A percentile compares a stretch with the other conserved stretches of the same genome.
Conservation (phyloP, 208 protist species). For the Leishmania martiniquensis region DNA sequence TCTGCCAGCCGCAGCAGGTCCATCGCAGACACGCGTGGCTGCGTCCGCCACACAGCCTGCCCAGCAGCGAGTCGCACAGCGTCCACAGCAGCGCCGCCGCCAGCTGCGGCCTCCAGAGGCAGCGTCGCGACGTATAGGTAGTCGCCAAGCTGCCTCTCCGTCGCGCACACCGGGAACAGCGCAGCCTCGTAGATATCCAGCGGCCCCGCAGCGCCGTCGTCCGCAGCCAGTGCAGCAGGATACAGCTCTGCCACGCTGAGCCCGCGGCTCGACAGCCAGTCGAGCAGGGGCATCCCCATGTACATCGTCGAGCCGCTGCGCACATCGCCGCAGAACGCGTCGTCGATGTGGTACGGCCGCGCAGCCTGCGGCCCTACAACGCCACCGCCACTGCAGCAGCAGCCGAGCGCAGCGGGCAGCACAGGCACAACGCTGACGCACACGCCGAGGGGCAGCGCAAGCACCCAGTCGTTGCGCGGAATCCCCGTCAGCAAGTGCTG, state of each 20-base stretch:
- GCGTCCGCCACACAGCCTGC: slow-evolving; percentile 32
- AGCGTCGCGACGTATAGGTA: slow-evolving; percentile 34
- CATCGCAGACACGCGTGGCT: slow-evolving; percentile 44
- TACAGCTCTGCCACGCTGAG: slow-evolving; percentile 30
- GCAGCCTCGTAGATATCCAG: slow-evolving; percentile 38
- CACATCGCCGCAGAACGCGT: slow-evolving; percentile 39
- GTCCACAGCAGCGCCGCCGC: slow-evolving; percentile 7
- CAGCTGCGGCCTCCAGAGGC: slow-evolving; percentile 2
- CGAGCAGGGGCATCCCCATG: slow-evolving; percentile 29
- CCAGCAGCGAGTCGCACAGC: slow-evolving; percentile 17
- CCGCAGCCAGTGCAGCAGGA: neutral
- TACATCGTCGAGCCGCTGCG: slow-evolving; percentile 29
- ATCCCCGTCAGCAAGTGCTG: slow-evolving; percentile 50
- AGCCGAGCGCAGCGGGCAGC: neutral
- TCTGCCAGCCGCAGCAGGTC: slow-evolving; percentile 40
- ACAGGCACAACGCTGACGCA: slow-evolving; percentile 48
- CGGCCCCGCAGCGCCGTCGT: neutral
- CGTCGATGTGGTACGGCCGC: slow-evolving; percentile 49
- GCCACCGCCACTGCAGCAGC: neutral
- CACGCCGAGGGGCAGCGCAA: slow-evolving; percentile 31
- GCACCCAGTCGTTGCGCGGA: slow-evolving; percentile 43
- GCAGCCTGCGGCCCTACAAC: slow-evolving; percentile 19
- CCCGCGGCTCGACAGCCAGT: slow-evolving; percentile 35
- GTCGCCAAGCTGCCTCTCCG: slow-evolving; percentile 31
- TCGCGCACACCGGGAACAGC: slow-evolving; percentile 44